Conservation (phyloP, 768 basidiomycete species). For the Peribolospora kevripleyi region DNA sequence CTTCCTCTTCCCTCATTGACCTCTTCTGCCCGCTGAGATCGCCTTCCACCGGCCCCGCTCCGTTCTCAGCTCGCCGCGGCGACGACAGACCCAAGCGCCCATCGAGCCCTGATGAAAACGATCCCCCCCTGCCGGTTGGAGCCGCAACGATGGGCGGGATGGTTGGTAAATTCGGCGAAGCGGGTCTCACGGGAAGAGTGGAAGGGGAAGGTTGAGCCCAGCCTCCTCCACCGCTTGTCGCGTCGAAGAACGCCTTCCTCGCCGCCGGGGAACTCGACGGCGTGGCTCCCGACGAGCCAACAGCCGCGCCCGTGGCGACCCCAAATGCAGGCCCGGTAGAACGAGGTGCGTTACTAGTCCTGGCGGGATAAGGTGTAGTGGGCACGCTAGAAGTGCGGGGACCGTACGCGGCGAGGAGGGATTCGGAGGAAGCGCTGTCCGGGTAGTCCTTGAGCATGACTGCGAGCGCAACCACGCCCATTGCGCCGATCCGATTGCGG, state of each 20-base stretch:
- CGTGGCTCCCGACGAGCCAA: background rate
- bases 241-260: slow-evolving; percentile 7
- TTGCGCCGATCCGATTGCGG: slow-evolving; percentile 57
- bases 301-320: no score
- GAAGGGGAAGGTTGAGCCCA: slow-evolving; percentile 18
- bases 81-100: no score
- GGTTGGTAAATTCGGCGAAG: no score
- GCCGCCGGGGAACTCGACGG: slow-evolving; percentile 3
- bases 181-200: no score
- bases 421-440: background rate
- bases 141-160: no score
- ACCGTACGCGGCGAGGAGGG: background rate
- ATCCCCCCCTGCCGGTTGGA: no score
- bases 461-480: slow-evolving; percentile 73
- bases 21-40: no score
- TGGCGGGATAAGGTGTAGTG: background rate
- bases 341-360: background rate
- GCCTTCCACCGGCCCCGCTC: no score
- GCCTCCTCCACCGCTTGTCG: slow-evolving; percentile 30
- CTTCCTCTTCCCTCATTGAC: slow-evolving; percentile 7
- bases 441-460: slow-evolving; percentile 84
- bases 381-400: background rate
- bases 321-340: background rate
- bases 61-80: no score
- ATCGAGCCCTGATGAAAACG: no score